Percentiles rank a stretch among this genome's conserved stretches.
These are phyloP conservation scores for Pleurotus tuber-regium DNA, from an alignment of 768 basidiomycete genomes.

Conservation along the genomic window DNA sequence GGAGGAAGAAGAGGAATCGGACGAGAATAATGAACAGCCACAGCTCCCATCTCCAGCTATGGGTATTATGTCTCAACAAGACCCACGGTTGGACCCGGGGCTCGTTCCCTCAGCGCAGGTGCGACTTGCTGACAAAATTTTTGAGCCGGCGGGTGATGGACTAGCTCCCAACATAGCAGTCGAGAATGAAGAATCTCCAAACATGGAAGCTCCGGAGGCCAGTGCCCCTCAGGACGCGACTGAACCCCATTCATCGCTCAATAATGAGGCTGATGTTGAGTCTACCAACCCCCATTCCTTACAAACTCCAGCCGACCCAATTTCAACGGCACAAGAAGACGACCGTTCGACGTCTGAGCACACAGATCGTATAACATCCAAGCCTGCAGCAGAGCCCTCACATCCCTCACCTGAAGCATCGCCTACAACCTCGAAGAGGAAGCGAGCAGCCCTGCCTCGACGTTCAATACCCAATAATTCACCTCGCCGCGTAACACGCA, in stretches of 20 bases:
- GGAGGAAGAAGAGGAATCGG: conserved; percentile 25
- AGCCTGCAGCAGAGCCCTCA: too few species aligned
- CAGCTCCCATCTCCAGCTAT: neutral
- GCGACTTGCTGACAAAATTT: too few species aligned
- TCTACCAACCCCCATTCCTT: too few species aligned
- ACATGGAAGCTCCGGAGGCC: neutral
- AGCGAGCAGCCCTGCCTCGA: conserved; percentile 19
- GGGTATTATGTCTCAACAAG: neutral
- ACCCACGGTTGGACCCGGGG: neutral
- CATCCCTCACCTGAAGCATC: neutral
- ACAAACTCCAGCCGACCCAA: too few species aligned
- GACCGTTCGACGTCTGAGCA: too few species aligned
- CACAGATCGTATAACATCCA: too few species aligned
- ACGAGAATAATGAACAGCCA: conserved; percentile 11
- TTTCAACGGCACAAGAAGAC: too few species aligned
- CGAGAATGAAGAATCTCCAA: neutral
- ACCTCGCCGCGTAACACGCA: conserved; percentile 33
- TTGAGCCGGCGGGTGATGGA: too few species aligned
- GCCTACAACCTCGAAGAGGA: conserved; percentile 13
- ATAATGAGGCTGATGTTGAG: too few species aligned
- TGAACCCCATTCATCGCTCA: too few species aligned
- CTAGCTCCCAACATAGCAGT: too few species aligned
- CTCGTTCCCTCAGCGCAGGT: neutral
- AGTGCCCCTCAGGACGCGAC: too few species aligned
- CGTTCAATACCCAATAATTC: conserved; percentile 20